A percentile compares a stretch with the other conserved stretches of the same genome.
Evolutionary conservation across 2,329 filamentous ascomycete genomes (phyloP).

Genomic region (Falciphora oryzae): DNA sequence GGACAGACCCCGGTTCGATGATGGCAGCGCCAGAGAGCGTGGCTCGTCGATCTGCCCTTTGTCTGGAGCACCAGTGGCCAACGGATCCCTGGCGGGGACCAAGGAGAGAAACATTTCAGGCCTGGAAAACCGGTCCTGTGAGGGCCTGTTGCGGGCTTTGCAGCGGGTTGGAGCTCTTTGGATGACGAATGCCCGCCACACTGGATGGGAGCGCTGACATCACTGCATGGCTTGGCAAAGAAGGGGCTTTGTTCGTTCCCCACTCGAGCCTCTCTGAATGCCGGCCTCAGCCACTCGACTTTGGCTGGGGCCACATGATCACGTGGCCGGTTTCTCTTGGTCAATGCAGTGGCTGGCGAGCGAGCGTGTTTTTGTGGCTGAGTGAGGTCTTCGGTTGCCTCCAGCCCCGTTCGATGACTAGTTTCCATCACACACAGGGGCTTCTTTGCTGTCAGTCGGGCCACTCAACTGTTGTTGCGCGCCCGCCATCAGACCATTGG

Average conservation of each 20-base stretch:
- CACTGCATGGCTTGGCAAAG: background rate
- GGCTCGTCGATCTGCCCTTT: background rate
- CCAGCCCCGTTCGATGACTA: too few species aligned
- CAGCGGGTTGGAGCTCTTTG: background rate
- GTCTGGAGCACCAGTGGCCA: background rate
- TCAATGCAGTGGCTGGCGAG: background rate
- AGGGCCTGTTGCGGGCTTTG: too few species aligned
- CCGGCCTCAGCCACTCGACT: background rate
- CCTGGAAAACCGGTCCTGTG: background rate
- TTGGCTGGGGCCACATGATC: background rate
- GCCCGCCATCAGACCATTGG: too few species aligned
- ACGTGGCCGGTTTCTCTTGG: background rate
- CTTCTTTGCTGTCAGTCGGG: too few species aligned
- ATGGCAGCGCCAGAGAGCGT: background rate
- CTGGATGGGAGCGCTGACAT: background rate
- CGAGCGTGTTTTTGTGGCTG: background rate
- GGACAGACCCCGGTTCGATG: background rate
- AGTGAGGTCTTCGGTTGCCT: background rate
- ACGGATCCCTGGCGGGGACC: background rate
- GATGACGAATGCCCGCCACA: constrained; percentile 8
- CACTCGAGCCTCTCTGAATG: background rate
- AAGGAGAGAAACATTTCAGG: background rate
- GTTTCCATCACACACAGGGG: too few species aligned
- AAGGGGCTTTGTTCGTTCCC: background rate
- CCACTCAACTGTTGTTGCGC: too few species aligned